Evolutionary conservation across 768 basidiomycete species (phyloP).

Genomic region (Suillus placidus): DNA sequence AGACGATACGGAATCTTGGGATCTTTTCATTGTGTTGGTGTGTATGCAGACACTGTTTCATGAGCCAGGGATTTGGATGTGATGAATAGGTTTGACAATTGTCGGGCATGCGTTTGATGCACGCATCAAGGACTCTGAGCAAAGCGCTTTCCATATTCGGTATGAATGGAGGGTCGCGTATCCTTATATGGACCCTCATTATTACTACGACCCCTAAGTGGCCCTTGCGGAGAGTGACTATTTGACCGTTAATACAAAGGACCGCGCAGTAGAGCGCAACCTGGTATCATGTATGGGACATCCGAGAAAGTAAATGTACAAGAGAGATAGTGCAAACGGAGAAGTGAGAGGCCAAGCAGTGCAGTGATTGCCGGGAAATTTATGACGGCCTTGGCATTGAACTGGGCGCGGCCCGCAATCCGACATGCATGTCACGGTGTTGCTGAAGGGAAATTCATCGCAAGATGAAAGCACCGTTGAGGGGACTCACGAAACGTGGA

Average conservation of each 20-base stretch:
- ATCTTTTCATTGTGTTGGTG: slow-evolving; percentile 33
- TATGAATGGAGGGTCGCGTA: neutral
- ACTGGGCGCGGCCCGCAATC: neutral
- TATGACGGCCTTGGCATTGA: neutral
- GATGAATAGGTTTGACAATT: neutral
- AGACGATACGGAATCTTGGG: slow-evolving; percentile 24
- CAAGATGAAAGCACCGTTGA: neutral
- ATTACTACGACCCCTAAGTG: neutral
- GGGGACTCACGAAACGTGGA: neutral
- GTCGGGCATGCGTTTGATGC: slow-evolving; percentile 4
- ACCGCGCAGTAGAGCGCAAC: neutral
- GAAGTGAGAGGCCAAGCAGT: neutral
- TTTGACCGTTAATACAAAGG: neutral
- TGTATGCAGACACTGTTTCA: neutral
- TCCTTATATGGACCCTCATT: neutral
- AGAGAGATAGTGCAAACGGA: neutral
- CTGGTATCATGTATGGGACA: neutral
- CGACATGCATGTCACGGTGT: neutral
- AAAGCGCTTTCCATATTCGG: neutral
- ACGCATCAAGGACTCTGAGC: neutral
- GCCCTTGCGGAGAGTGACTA: neutral
- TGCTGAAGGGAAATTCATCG: neutral
- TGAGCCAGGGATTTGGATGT: neutral
- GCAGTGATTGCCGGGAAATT: neutral
- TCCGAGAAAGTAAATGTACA: neutral